Evolutionary conservation across 768 basidiomycete genomes (phyloP).

Genomic region (Cyclocybe cylindracea): DNA sequence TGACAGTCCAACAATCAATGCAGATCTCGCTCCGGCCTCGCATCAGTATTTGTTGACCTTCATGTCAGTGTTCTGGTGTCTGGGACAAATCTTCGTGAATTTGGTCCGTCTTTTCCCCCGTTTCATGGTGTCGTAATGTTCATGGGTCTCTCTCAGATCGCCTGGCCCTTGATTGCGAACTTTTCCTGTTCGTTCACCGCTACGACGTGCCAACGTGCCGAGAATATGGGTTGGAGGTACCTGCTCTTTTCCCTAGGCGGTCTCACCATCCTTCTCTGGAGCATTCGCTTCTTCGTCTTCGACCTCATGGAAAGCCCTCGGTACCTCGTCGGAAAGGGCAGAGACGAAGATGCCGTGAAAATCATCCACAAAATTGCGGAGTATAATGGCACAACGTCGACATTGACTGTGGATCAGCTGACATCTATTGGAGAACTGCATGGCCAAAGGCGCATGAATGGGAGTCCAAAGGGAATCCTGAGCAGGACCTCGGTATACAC

Average conservation of each 20-base stretch:
- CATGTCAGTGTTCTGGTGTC: conserved; percentile 78
- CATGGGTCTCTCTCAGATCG: conserved; percentile 21
- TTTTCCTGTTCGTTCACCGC: conserved; percentile 50
- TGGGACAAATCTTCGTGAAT: conserved; percentile 67
- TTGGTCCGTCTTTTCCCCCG: conserved; percentile 21
- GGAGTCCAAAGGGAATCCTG: conserved; percentile 25
- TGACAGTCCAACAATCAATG: not conserved
- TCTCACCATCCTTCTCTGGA: conserved; percentile 62
- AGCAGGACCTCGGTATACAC: conserved; percentile 37
- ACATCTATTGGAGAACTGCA: conserved; percentile 16
- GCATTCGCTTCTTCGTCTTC: conserved; percentile 67
- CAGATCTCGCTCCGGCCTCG: conserved; percentile 66
- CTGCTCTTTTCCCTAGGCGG: conserved; percentile 75
- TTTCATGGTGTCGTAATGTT: not conserved
- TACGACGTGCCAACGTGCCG: conserved; percentile 40
- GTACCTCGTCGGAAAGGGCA: conserved; percentile 69
- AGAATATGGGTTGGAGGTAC: conserved; percentile 77
- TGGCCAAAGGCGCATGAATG: conserved; percentile 4
- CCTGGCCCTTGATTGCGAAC: conserved; percentile 74
- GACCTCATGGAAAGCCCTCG: conserved; percentile 70
- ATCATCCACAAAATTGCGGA: conserved; percentile 61
- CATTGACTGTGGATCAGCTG: conserved; percentile 57
- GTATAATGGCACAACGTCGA: conserved; percentile 54
- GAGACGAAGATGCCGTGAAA: conserved; percentile 63
- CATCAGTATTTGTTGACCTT: conserved; percentile 76